Percentiles rank a stretch among this genome's conserved stretches.
Evolutionary conservation across 1,284 basidiomycete genomes (phyloP).

Genomic region (Heterobasidion occidentale): DNA sequence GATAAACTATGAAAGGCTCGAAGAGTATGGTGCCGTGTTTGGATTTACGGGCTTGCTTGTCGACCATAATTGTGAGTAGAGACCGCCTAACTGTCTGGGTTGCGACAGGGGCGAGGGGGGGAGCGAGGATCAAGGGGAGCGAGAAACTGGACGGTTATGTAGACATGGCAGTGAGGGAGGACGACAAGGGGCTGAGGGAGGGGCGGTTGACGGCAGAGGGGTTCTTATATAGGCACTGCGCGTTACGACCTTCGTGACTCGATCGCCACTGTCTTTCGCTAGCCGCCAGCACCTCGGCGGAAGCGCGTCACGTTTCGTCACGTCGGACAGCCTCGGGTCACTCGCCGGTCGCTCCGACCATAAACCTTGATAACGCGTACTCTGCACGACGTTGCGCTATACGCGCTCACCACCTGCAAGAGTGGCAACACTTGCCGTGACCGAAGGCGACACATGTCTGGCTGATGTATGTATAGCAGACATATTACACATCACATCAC

Average conservation of each 20-base stretch:
- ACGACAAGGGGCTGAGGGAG: conserved; percentile 18
- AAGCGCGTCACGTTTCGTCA: background rate
- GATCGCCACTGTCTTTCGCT: background rate
- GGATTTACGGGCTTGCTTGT: conserved; percentile 68
- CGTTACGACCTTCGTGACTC: conserved; percentile 9
- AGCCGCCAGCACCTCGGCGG: background rate
- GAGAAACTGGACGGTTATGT: conserved; percentile 17
- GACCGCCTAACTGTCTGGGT: conserved; percentile 31
- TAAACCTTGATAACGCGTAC: conserved; percentile 3
- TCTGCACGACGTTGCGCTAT: background rate
- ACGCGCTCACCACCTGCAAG: background rate
- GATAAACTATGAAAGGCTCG: conserved; percentile 77
- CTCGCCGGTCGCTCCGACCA: background rate
- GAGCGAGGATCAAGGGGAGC: conserved; percentile 9
- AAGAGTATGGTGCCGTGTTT: conserved; percentile 80
- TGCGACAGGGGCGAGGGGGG: conserved; percentile 23
- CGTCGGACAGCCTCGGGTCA: conserved; percentile 9
- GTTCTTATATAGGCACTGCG: conserved; percentile 7
- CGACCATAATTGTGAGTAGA: conserved; percentile 61
- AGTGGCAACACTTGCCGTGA: background rate
- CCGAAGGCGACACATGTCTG: background rate
- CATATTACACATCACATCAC: background rate
- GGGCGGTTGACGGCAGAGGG: conserved; percentile 13
- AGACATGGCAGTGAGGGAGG: conserved; percentile 19
- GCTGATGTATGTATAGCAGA: background rate